Base-by-base conservation (phyloP, 352 stramenopile species). In the Aphanomyces euteiches region DNA sequence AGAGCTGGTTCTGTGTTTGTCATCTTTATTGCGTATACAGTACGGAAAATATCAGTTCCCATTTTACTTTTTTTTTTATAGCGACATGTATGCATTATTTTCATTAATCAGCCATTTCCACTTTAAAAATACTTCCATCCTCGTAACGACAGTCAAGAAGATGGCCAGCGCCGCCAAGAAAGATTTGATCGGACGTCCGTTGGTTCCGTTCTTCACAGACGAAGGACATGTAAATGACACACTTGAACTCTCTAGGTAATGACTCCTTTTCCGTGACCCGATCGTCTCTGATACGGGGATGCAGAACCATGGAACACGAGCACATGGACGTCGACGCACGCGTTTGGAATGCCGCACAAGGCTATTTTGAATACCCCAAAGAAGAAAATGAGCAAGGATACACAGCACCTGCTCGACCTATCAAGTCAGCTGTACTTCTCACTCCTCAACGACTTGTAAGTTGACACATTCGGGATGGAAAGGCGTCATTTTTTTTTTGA, bases 311-410 rank as follows among this genome's bases (percentile, higher is more conserved):
- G 54, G 54, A 28, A 7, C 74, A 77, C 50, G 84, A 92, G 41
- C 73, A 80, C 21, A 79, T 92, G 47, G 84, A 93, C 58, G 77
- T 93, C 34, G 85, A 93, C 59, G 85, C 85, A n/a, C 85, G 85
- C 19, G 85, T 93, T 3, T 93, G 85, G 85, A 85, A 93, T 74
- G 86, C 87, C 61, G 77, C 88, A 28, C 80, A 91, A 21, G 85
- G 85, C 36, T 93, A 93, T 67, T 93, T 93, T 58, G 85, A 90
- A 73, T 93, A 93, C 74, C 85, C 85, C 13, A 38, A 47, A 37
- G 54, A 67, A 7, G n/a, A 60, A 7, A 28, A 17, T 56, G 36
- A 56, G 67, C 48, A 60, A 37, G 28, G 28, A 28, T 28, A 28
- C 28, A 28, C 28, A 28, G 28, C 28, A 28, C 28, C 28, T 28